Conservation (phyloP, 75 land plant species). For the Sequoiadendron giganteum region DNA sequence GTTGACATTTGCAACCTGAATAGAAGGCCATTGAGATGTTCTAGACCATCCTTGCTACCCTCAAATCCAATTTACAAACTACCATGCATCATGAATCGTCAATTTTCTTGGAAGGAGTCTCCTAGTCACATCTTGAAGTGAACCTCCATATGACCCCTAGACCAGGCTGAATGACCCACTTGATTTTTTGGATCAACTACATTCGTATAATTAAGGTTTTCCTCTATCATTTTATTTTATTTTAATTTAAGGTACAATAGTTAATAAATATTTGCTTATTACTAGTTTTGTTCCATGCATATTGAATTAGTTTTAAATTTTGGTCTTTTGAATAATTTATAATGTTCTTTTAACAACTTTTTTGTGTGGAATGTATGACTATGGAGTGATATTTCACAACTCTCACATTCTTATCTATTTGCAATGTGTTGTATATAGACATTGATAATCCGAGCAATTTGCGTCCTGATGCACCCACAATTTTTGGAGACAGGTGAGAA, state of each 20-base stretch:
- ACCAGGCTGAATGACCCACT: too few relatives aligned
- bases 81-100: too few relatives aligned
- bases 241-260: neutral
- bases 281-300: neutral
- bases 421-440: conserved; percentile 22
- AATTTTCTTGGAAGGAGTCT: too few relatives aligned
- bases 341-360: neutral
- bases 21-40: too few relatives aligned
- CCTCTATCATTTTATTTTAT: neutral
- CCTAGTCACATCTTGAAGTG: too few relatives aligned
- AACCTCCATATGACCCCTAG: too few relatives aligned
- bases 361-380: neutral
- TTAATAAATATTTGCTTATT: neutral
- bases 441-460: conserved; percentile 35
- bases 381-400: neutral
- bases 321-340: neutral
- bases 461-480: conserved; percentile 59
- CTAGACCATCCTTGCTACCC: too few relatives aligned
- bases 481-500: conserved; percentile 68
- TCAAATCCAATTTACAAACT: too few relatives aligned
- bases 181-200: too few relatives aligned
- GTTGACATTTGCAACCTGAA: too few relatives aligned
- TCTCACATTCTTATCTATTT: neutral
- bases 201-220: neutral
- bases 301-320: neutral